Conservation (phyloP, 2,329 filamentous ascomycete genomes). For the Helicocarpus griseus region DNA sequence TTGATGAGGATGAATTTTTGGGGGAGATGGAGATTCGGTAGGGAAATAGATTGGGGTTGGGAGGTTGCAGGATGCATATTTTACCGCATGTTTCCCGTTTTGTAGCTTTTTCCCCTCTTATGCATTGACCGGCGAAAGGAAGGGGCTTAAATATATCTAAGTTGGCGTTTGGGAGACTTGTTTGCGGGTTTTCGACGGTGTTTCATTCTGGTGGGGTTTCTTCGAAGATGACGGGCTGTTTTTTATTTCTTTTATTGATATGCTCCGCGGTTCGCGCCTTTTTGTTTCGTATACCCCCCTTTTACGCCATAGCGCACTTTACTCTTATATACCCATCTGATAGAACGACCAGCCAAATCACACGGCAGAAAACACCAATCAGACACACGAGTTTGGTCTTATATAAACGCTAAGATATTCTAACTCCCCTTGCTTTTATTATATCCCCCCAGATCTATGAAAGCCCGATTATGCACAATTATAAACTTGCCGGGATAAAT, state of each 20-base stretch:
- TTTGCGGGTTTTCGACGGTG: background rate
- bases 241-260: background rate
- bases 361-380: too few relatives aligned
- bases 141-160: background rate
- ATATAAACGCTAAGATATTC: too few relatives aligned
- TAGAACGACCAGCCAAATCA: too few relatives aligned
- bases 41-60: slow-evolving; percentile 3
- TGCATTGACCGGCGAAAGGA: background rate
- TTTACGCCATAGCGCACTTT: too few relatives aligned
- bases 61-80: background rate
- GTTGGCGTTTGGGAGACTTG: background rate
- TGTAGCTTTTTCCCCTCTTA: background rate
- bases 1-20: slow-evolving; percentile 42
- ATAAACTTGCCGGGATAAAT: too few relatives aligned
- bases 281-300: background rate
- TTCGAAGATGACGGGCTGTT: too few relatives aligned
- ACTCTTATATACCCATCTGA: too few relatives aligned
- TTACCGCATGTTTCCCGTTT: background rate
- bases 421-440: too few relatives aligned
- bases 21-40: slow-evolving; percentile 39
- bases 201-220: too few relatives aligned
- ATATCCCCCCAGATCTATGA: too few relatives aligned
- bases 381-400: too few relatives aligned
- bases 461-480: too few relatives aligned
- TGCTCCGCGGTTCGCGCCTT: background rate